Evolutionary conservation across 176 grass and related monocot genomes (phyloP).

Genomic region (Avena atlantica): DNA sequence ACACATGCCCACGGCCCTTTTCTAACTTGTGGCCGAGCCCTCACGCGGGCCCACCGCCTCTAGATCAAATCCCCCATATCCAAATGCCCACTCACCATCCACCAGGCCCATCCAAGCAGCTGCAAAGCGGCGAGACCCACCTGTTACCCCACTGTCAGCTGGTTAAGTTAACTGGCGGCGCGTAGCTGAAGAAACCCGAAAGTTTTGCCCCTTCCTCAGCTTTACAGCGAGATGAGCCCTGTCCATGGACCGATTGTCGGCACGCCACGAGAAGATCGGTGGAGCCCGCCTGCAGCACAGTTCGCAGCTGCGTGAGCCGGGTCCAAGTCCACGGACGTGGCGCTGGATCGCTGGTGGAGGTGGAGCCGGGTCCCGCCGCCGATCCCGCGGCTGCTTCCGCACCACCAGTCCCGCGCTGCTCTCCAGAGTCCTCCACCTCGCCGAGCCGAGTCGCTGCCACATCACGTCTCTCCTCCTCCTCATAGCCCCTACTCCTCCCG

Average conservation of each 20-base stretch:
- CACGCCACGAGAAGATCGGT: neutral
- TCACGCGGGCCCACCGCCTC: slow-evolving; percentile 44
- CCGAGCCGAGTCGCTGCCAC: slow-evolving; percentile 20
- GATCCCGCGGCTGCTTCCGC: slow-evolving; percentile 11
- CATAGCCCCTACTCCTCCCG: neutral
- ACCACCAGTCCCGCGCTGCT: slow-evolving; percentile 29
- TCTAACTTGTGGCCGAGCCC: slow-evolving; percentile 42
- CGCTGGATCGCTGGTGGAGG: neutral
- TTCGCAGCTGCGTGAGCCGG: neutral
- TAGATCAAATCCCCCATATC: slow-evolving; percentile 37
- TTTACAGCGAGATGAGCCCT: neutral
- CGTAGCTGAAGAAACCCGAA: neutral
- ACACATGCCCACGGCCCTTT: neutral
- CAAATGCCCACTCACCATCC: slow-evolving; percentile 22
- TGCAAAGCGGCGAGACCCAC: neutral
- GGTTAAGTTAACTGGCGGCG: accelerated
- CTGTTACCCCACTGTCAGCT: neutral
- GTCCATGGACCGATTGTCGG: neutral
- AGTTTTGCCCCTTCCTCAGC: neutral
- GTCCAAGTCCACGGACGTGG: neutral
- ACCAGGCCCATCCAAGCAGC: neutral
- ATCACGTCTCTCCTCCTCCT: slow-evolving; percentile 20
- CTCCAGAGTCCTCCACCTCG: neutral
- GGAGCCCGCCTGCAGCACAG: neutral
- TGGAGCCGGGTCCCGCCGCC: slow-evolving; percentile 17